Evolutionary conservation across 192 early-diverging fungal species (phyloP), one percentile per base, ranked within the genome.

Genomic region (Backusella liffmaniae): DNA sequence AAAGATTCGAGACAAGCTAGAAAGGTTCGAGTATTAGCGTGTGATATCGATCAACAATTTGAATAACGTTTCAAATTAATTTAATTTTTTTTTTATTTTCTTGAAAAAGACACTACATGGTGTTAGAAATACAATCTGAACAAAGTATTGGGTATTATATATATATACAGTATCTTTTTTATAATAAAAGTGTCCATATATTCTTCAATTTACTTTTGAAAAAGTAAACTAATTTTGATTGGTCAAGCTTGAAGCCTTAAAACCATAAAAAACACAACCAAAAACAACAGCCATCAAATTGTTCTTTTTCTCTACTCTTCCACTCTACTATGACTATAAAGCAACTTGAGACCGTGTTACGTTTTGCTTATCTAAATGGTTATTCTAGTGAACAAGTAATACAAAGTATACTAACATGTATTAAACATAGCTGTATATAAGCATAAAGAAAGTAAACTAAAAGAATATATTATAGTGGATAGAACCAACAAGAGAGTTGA

Each of bases 301-400:
- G 49, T 5, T 53, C n/a, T 26, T 56, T 5, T 23, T 56, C 21
- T 10, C 8, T 56, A 26, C 21, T 56, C 21, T 56, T 21, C 9
- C 18, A 23, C 53, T 56, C 53, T 56, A 23, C n/a, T 56, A 56
- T 56, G 53, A 56, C 53, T 56, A 56, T 46, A 70, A 46, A 73
- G 15, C 21, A 73, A 41, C 46, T 78, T 30, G 77, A 78, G 69
- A 66, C 62, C 23, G 66, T 78, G 5, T 67, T 78, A 51, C 77
- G 73, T 4, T 74, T 74, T 74, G 77, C 77, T 29, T 74, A 78
- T 53, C 44, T 74, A 41, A 66, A 78, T 59, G 67, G 73, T 23
- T 74, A 44, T 35, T 56, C 72, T 18, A 69, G 71, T 51, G 46
- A 67, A 49, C 67, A 79, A 53, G 73, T 74, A 56, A 74, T n/a